Base-by-base conservation (phyloP, 2,329 filamentous ascomycete genomes). In the Colletotrichum caudatum region DNA sequence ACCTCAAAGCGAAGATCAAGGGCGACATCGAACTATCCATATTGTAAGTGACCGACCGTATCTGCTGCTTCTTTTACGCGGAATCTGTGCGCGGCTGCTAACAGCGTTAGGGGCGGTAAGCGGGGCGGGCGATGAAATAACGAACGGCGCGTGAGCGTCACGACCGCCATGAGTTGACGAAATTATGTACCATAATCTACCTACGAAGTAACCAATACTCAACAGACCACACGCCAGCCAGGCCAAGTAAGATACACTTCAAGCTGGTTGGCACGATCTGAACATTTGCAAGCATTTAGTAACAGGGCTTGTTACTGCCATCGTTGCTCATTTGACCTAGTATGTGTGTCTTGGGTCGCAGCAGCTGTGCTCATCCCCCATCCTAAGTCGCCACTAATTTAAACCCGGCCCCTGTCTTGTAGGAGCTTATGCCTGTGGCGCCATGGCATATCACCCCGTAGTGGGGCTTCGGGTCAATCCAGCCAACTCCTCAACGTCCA, bases 1-100 rank as follows among this genome's bases (percentile, higher is more conserved):
- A 73, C 46, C 14, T 73, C 50, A 73, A 73, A 20, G 71, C 71
- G 2, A 73, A 72, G 69, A 65, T 73, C 1, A 56, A 65, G 18
- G 71, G 71, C 16, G 69, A 72, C 5, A 9, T 73, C 18, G 46
- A 53, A 4, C 23, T 73, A 1, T 72, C 71, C 2, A 53, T 73
- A 33, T 29, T 68, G 64, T 72, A 7, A 68, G 71, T 68, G 1
- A 7, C 54, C 18, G 44, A 8, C 18, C 18, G 18, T n/a, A 11
- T 18, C 41, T 26, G 1, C 5, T 53, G 26, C 8, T 16, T 8
- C 8, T 44, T 1, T 11, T 18, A 39, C 23, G 16, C 50, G 50
- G 7, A 14, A 50, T 26, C 23, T 29, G 12, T 18, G 12, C 23
- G 9, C 26, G 26, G 1, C 20, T 53, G 29, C 9, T 60, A 3